Base-by-base conservation (phyloP, 371 early-diverging fungal species). In the Haplosporangium sp. region DNA sequence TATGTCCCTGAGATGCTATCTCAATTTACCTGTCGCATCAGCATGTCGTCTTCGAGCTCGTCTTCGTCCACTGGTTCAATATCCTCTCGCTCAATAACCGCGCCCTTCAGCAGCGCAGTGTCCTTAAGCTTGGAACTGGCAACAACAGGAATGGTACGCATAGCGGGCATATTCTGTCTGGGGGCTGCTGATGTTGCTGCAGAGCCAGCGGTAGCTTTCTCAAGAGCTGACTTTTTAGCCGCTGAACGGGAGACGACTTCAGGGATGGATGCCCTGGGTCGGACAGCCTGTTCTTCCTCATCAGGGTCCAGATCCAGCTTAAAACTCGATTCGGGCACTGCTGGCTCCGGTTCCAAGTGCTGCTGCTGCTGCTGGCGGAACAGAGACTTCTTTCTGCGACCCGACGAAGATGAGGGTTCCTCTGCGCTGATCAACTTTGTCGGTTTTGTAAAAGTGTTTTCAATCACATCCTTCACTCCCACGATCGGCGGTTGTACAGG, bases 1-100 rank as follows among this genome's bases (percentile, higher is more conserved):
- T n/a, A n/a, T 6, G 16, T 47, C 12, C 47, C 43, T n/a, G n/a
- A n/a, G n/a, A n/a, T n/a, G n/a, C n/a, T n/a, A n/a, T n/a, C n/a
- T n/a, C n/a, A n/a, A n/a, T n/a, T 47, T 81, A 84, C 85, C 72
- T 89, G 88, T 42, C 83, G 74, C 46, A 87, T 63, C 62, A 87
- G 83, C 89, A 89, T 87, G 41, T 89, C 87, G 10, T 86, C 86
- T 62, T 87, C 86, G 11, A 87, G 81, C 48, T 84, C 73, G 16
- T 89, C 88, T 36, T 85, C 57, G 60, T 89, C 85, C 5, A 87
- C 80, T 14, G 83, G 69, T 8, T 80, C 85, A n/a, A 81, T 77
- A 0, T 86, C 85, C n/a, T 67, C 71, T 11, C 82, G 82, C 71
- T 89, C 88, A 58, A 86, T 82, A 6, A 89, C 86, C 6, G 80